phyloP scores from a whole-genome alignment of 2,329 filamentous ascomycete genomes.

The Colletotrichum orbiculare region DNA sequence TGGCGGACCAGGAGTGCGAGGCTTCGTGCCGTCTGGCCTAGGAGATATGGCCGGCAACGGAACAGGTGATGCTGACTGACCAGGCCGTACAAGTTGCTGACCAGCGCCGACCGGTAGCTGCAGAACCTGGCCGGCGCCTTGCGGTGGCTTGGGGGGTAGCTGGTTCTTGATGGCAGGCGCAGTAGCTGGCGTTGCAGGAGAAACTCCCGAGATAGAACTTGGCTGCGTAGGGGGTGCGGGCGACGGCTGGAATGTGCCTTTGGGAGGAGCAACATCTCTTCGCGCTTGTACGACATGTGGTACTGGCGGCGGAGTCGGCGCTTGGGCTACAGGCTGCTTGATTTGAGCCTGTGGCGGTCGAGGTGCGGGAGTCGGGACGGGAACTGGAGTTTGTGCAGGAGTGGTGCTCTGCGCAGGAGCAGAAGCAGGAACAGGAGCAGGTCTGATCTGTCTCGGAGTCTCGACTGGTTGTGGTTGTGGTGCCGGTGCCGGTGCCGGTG shows the following conservation, averaged over 20 bases:
- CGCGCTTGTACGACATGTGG: slow-evolving; percentile 9
- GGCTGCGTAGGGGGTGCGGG: slow-evolving; percentile 26
- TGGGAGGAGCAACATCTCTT: slow-evolving; percentile 26
- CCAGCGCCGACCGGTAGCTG: slow-evolving; percentile 50
- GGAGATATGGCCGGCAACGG: slow-evolving; percentile 45
- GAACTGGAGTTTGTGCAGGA: slow-evolving; percentile 37
- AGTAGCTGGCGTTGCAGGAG: slow-evolving; percentile 34
- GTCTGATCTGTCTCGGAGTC: slow-evolving; percentile 24
- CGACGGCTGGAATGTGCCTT: slow-evolving; percentile 25
- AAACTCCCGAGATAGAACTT: neutral
- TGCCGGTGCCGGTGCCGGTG: slow-evolving; percentile 1
- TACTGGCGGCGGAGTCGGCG: slow-evolving; percentile 5
- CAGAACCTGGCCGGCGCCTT: slow-evolving; percentile 46
- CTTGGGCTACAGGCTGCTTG: slow-evolving; percentile 4
- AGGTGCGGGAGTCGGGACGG: slow-evolving; percentile 27
- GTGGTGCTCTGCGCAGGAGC: slow-evolving; percentile 42
- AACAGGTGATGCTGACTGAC: slow-evolving; percentile 37
- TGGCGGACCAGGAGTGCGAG: slow-evolving; percentile 46
- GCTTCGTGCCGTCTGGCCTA: slow-evolving; percentile 47
- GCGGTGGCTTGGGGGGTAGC: slow-evolving; percentile 46
- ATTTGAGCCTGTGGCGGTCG: slow-evolving; percentile 26
- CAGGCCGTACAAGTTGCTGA: slow-evolving; percentile 43
- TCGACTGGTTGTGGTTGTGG: slow-evolving; percentile 16
- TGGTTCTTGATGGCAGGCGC: slow-evolving; percentile 45
- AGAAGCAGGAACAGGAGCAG: slow-evolving; percentile 39